These are phyloP conservation scores for Dillenia turbinata DNA, from an alignment of 164 flowering plant genomes.

Conservation along the genomic window DNA sequence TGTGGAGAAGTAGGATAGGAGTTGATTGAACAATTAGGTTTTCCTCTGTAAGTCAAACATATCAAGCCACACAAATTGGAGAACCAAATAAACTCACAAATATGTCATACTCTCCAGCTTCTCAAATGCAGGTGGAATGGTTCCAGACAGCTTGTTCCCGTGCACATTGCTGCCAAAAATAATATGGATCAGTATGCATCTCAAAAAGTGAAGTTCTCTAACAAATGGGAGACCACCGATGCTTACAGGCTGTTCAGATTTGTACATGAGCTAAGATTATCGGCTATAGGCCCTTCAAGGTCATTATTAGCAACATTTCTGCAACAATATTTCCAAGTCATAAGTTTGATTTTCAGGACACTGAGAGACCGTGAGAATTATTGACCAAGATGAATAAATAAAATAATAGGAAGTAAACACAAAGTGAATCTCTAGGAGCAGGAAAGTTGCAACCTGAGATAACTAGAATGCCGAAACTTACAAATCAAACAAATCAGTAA, in stretches of 20 bases:
- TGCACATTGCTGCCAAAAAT: slow-evolving; percentile 57
- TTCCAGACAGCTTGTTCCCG: slow-evolving; percentile 71
- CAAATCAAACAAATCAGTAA: slow-evolving; percentile 89
- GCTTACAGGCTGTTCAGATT: slow-evolving; percentile 90
- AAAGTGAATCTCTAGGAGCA: no score
- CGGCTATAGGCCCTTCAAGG: slow-evolving; percentile 90
- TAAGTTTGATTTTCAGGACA: background rate
- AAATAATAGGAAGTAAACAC: no score
- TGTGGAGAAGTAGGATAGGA: slow-evolving; percentile 11
- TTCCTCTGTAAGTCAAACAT: no score
- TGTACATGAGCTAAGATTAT: slow-evolving; percentile 82
- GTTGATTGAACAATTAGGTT: no score
- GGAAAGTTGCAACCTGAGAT: background rate
- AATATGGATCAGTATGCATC: background rate
- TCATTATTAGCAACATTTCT: slow-evolving; percentile 89
- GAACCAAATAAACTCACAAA: slow-evolving; percentile 47
- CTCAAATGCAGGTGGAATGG: slow-evolving; percentile 67
- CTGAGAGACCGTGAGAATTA: no score
- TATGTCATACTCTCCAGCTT: slow-evolving; percentile 81
- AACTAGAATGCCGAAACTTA: slow-evolving; percentile 26
- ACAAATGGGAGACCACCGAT: background rate
- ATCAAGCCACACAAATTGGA: no score
- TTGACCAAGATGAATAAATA: no score
- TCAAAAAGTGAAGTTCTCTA: background rate
- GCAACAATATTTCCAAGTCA: slow-evolving; percentile 11